Evolutionary conservation across 2,329 filamentous ascomycete species (phyloP).

Genomic region (Fusarium equiseti): DNA sequence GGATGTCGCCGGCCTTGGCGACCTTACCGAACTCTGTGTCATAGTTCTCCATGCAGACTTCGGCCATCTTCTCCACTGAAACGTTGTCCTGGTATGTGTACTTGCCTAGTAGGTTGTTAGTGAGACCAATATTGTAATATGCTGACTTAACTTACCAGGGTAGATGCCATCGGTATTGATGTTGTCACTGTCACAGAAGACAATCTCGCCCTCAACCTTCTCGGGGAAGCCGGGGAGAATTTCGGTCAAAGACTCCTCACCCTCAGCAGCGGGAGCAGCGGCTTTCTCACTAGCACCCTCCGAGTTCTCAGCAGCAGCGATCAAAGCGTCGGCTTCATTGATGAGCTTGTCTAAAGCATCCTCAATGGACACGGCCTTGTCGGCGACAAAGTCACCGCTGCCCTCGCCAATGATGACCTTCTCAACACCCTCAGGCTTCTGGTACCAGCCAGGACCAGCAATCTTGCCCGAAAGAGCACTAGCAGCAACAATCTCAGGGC

Average conservation of each 20-base stretch:
- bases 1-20: constrained; percentile 78
- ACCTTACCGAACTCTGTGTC: constrained; percentile 76
- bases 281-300: neutral
- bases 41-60: constrained; percentile 95
- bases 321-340: constrained; percentile 73
- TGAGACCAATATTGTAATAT: rapidly evolving
- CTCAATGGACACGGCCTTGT: constrained; percentile 74
- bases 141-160: constrained; percentile 71
- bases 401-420: constrained; percentile 80
- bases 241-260: constrained; percentile 68
- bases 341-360: constrained; percentile 80
- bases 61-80: constrained; percentile 81
- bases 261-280: constrained; percentile 25
- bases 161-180: constrained; percentile 95
- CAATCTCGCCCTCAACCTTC: constrained; percentile 84
- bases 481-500: constrained; percentile 91
- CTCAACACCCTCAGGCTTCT: constrained; percentile 74
- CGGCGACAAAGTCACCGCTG: constrained; percentile 72
- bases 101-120: constrained; percentile 62
- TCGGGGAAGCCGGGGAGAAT: constrained; percentile 90
- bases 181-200: constrained; percentile 65
- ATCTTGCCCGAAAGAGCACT: constrained; percentile 82
- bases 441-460: constrained; percentile 81
- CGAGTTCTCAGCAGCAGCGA: constrained; percentile 65
- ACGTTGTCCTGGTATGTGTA: constrained; percentile 94